Percentiles rank a stretch among this genome's conserved stretches.
Conservation (phyloP, 306 rosid genomes). For the Quercus ilex region DNA sequence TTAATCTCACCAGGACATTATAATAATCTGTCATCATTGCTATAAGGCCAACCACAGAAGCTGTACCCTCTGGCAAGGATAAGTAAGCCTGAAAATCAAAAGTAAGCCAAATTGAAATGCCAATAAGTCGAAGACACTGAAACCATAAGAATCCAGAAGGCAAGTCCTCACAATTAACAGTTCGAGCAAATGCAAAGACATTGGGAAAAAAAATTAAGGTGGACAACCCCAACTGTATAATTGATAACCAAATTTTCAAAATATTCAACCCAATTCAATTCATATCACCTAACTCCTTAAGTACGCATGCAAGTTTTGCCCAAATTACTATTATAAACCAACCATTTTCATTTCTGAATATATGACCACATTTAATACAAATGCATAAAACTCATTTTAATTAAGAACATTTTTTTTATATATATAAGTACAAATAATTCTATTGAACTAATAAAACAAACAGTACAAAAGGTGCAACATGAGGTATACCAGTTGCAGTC, state of each 20-base stretch:
- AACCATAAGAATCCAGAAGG: slow-evolving; percentile 5
- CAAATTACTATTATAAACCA: slow-evolving; percentile 3
- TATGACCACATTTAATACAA: not conserved
- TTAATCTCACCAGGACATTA: slow-evolving; percentile 61
- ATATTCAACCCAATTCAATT: not conserved
- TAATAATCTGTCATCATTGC: slow-evolving; percentile 91
- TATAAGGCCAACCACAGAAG: slow-evolving; percentile 79
- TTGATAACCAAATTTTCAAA: not conserved
- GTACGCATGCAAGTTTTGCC: not conserved
- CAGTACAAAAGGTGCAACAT: too few species aligned
- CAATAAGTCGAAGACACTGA: slow-evolving; percentile 5
- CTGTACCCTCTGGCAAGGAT: slow-evolving; percentile 84
- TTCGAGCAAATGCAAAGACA: not conserved
- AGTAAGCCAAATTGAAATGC: slow-evolving; percentile 6
- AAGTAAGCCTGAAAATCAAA: slow-evolving; percentile 69
- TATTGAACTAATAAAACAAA: too few species aligned
- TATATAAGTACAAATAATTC: too few species aligned
- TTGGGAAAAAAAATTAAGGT: not conserved
- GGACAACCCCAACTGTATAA: not conserved
- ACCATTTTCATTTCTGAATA: slow-evolving; percentile 7
- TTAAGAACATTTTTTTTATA: not conserved
- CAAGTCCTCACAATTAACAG: not conserved
- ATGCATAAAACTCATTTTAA: not conserved
- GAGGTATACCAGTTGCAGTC: too few species aligned
- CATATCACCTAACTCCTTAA: not conserved